A percentile compares a stretch with the other conserved stretches of the same genome.
These are phyloP conservation scores for Magnusiomyces ingens DNA, from an alignment of 1,139 yeast species.

Conservation along the genomic window DNA sequence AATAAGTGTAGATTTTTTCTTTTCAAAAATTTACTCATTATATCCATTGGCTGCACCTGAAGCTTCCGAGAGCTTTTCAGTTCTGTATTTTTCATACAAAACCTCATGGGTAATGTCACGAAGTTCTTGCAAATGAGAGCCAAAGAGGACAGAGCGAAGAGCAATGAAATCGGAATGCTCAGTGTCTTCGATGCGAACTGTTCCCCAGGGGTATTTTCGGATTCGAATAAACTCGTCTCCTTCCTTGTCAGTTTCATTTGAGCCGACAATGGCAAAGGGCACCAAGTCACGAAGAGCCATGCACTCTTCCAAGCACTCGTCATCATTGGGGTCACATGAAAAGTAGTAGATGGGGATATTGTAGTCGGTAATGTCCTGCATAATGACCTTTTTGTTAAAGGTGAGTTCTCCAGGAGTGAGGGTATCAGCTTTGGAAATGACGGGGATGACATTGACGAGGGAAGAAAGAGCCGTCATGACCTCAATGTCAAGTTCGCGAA, in stretches of 20 bases:
- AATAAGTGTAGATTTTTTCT: background rate
- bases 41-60: slow-evolving; percentile 12
- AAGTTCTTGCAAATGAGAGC: slow-evolving; percentile 89
- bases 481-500: slow-evolving; percentile 65
- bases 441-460: slow-evolving; percentile 82
- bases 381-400: slow-evolving; percentile 55
- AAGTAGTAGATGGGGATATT: slow-evolving; percentile 82
- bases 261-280: slow-evolving; percentile 85
- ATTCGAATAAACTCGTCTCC: slow-evolving; percentile 47
- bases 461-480: slow-evolving; percentile 72
- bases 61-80: slow-evolving; percentile 61
- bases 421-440: slow-evolving; percentile 81
- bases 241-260: slow-evolving; percentile 28
- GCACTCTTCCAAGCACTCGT: slow-evolving; percentile 75
- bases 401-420: slow-evolving; percentile 70
- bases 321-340: slow-evolving; percentile 53
- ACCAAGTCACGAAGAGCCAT: slow-evolving; percentile 63
- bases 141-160: slow-evolving; percentile 73
- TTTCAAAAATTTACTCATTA: slow-evolving; percentile 8
- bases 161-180: slow-evolving; percentile 77
- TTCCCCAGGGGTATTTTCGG: slow-evolving; percentile 93
- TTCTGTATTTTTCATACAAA: slow-evolving; percentile 86
- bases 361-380: slow-evolving; percentile 68
- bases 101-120: slow-evolving; percentile 91
- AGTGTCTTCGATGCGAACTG: slow-evolving; percentile 69